These are phyloP conservation scores for Plasmodium gallinaceum DNA, from an alignment of 169 alveolate genomes.

Conservation along the genomic window DNA sequence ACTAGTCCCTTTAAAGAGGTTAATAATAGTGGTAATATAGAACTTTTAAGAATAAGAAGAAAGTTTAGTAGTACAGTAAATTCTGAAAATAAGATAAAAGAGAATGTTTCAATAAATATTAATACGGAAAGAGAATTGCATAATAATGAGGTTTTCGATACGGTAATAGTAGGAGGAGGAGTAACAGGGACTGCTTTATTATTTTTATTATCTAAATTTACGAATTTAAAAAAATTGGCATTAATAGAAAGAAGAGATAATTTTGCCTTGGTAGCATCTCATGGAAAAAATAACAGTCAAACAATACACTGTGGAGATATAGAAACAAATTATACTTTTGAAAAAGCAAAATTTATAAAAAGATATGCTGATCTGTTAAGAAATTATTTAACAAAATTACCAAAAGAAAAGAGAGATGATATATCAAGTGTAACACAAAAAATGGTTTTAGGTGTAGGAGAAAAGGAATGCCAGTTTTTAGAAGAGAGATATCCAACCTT, in stretches of 20 bases:
- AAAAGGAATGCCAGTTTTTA: slow-evolving; percentile 85
- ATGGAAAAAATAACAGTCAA: slow-evolving; percentile 89
- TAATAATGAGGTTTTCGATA: slow-evolving; percentile 81
- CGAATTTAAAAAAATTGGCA: slow-evolving; percentile 86
- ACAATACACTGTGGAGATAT: slow-evolving; percentile 92
- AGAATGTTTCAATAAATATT: slow-evolving; percentile 20
- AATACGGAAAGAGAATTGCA: slow-evolving; percentile 3
- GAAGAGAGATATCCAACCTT: slow-evolving; percentile 83
- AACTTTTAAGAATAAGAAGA: not conserved
- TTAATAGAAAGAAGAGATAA: slow-evolving; percentile 86
- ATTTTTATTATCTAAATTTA: slow-evolving; percentile 86
- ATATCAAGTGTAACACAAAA: slow-evolving; percentile 86
- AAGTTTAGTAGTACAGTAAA: slow-evolving; percentile 5
- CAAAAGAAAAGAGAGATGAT: slow-evolving; percentile 67
- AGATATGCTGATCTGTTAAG: slow-evolving; percentile 90
- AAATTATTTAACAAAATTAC: slow-evolving; percentile 86
- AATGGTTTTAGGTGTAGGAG: slow-evolving; percentile 92
- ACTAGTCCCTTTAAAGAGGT: not conserved
- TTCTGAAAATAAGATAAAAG: not conserved
- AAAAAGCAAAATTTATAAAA: slow-evolving; percentile 87
- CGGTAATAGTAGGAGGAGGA: slow-evolving; percentile 90
- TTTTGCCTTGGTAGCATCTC: slow-evolving; percentile 89
- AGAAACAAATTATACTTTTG: slow-evolving; percentile 89
- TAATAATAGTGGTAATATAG: not conserved
- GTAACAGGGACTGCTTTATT: slow-evolving; percentile 90